Evolutionary conservation across 495 filamentous ascomycete genomes (phyloP).

Genomic region (Xylaria bambusicola): DNA sequence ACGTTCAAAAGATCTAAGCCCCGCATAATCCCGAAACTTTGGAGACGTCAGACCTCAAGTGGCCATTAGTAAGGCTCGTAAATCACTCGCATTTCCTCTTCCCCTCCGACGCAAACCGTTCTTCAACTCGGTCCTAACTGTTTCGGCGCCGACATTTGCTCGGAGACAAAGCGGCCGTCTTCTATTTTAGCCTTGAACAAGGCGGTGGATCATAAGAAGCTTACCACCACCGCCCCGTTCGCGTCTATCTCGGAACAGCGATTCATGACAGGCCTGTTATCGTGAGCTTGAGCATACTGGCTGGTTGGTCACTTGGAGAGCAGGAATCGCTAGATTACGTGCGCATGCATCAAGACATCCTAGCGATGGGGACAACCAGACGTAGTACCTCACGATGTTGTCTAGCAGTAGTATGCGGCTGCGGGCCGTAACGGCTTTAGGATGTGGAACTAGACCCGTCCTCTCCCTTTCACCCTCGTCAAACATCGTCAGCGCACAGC

Average conservation of each 20-base stretch:
- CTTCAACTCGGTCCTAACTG: too few relatives aligned
- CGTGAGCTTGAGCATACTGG: too few relatives aligned
- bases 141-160: too few relatives aligned
- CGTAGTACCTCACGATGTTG: slow-evolving; percentile 27
- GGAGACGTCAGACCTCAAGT: neutral
- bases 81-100: neutral
- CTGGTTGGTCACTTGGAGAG: neutral
- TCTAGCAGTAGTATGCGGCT: slow-evolving; percentile 24
- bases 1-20: neutral
- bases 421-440: neutral
- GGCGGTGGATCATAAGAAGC: neutral
- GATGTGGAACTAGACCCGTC: neutral
- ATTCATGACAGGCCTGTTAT: too few relatives aligned
- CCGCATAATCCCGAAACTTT: slow-evolving; percentile 8
- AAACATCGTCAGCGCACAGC: neutral
- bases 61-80: neutral
- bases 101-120: neutral
- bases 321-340: neutral
- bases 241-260: neutral
- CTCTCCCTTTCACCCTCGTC: neutral
- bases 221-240: neutral
- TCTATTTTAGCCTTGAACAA: neutral
- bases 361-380: neutral
- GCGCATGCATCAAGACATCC: slow-evolving; percentile 2
- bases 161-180: too few relatives aligned